Percentiles rank a stretch among this genome's conserved stretches.
Evolutionary conservation across 2,329 filamentous ascomycete species (phyloP).

Genomic region (Paraphoma chrysanthemicola): DNA sequence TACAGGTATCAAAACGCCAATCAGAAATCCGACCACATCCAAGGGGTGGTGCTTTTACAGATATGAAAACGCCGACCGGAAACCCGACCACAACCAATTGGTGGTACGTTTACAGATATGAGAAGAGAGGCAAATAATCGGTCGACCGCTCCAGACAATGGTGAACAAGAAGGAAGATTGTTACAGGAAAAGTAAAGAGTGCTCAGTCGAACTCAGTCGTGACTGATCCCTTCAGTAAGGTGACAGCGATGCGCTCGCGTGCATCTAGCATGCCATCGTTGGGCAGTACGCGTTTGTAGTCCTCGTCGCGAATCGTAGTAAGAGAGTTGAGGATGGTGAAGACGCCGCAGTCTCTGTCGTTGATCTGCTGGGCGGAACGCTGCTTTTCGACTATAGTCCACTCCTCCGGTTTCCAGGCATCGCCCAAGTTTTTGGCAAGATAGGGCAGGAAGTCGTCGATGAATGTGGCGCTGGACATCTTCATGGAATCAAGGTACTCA

Average conservation of each 20-base stretch:
- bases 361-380: constrained; percentile 63
- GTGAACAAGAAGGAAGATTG: not conserved
- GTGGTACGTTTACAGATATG: not conserved
- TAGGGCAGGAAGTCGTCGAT: constrained; percentile 53
- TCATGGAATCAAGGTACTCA: constrained; percentile 74
- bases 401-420: constrained; percentile 62
- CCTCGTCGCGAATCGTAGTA: constrained; percentile 56
- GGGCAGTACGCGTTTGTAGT: constrained; percentile 53
- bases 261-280: constrained; percentile 65
- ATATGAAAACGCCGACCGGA: not conserved
- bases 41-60: not conserved
- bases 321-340: constrained; percentile 78
- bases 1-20: not conserved
- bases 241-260: constrained; percentile 67
- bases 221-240: constrained; percentile 64
- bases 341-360: constrained; percentile 78
- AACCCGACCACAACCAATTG: not conserved
- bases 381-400: constrained; percentile 64
- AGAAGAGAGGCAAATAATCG: not conserved
- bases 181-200: not conserved
- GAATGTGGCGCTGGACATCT: constrained; percentile 47
- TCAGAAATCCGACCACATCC: not conserved
- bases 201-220: constrained; percentile 35
- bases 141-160: not conserved
- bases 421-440: constrained; percentile 65